Conservation (phyloP, 345 rosid species). For the Bretschneidera sinensis region DNA sequence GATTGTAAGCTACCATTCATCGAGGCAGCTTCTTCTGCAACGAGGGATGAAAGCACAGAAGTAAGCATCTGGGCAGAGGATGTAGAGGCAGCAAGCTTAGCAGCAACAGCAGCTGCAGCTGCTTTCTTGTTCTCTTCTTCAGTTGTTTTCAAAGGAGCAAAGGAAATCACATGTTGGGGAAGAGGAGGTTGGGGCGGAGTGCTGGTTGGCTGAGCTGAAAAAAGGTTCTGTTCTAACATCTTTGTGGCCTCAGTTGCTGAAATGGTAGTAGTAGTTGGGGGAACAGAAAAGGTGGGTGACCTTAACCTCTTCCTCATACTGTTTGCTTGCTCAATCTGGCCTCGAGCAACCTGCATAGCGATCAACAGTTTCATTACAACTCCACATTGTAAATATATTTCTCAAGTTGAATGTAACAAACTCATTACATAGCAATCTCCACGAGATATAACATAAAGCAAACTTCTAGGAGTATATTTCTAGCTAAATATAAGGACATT, state of each 20-base stretch:
- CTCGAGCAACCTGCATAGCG: conserved; percentile 44
- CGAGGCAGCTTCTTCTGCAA: conserved; percentile 73
- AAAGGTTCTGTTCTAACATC: conserved; percentile 26
- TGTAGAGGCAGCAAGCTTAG: conserved; percentile 65
- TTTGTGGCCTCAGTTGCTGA: conserved; percentile 27
- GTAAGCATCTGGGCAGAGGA: conserved; percentile 76
- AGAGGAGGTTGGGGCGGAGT: conserved; percentile 30
- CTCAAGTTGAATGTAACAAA: conserved; percentile 6
- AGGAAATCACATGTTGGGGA: conserved; percentile 40
- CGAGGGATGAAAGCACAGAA: conserved; percentile 72
- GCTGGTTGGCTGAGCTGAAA: conserved; percentile 32
- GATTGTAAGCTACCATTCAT: conserved; percentile 42
- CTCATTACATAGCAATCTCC: too few species aligned
- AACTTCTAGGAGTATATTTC: too few species aligned
- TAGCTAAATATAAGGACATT: too few species aligned
- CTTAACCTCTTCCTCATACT: conserved; percentile 41
- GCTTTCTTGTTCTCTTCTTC: conserved; percentile 75
- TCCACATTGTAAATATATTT: neutral
- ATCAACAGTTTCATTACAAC: conserved; percentile 2
- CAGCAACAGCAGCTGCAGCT: conserved; percentile 68
- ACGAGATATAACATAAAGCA: too few species aligned
- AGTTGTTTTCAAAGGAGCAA: conserved; percentile 36
- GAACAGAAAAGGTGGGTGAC: conserved; percentile 22
- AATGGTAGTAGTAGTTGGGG: conserved; percentile 13
- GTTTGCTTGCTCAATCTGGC: conserved; percentile 39